Evolutionary conservation across 208 protist genomes (phyloP).

Genomic region (Leishmania amazonensis): DNA sequence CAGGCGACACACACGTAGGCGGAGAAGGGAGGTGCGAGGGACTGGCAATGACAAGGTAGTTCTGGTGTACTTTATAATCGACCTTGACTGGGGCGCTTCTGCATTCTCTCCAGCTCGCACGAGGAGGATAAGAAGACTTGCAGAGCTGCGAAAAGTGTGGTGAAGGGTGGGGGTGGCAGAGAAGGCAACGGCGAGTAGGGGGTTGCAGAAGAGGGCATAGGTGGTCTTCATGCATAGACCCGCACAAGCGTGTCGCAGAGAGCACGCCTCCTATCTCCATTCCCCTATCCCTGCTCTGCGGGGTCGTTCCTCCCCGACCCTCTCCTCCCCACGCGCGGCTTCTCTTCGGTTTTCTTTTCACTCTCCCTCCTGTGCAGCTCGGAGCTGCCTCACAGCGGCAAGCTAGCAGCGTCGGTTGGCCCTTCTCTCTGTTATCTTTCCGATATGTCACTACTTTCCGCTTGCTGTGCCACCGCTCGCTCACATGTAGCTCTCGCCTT

Average conservation of each 20-base stretch:
- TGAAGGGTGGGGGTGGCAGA: neutral
- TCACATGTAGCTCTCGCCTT: neutral
- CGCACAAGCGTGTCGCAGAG: neutral
- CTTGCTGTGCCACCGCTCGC: neutral
- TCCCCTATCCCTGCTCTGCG: neutral
- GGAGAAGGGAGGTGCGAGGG: neutral
- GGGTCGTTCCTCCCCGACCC: neutral
- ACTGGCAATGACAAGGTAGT: constrained; percentile 35
- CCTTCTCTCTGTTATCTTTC: constrained; percentile 2
- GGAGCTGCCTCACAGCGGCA: constrained; percentile 19
- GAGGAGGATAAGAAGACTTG: neutral
- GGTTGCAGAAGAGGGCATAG: neutral
- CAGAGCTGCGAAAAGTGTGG: neutral
- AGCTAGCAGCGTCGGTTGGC: constrained; percentile 16
- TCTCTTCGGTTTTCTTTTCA: neutral
- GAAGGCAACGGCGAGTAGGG: neutral
- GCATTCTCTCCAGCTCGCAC: constrained; percentile 9
- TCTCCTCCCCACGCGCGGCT: neutral
- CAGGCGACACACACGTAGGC: neutral
- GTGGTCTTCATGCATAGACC: neutral
- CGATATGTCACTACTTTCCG: neutral
- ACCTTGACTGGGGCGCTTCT: constrained; percentile 26
- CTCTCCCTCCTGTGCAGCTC: too few relatives aligned
- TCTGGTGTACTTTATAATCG: constrained; percentile 16
- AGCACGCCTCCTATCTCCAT: neutral